These are phyloP conservation scores for Talaromyces sp. DNA, from an alignment of 2,329 filamentous ascomycete species.

Conservation along the genomic window DNA sequence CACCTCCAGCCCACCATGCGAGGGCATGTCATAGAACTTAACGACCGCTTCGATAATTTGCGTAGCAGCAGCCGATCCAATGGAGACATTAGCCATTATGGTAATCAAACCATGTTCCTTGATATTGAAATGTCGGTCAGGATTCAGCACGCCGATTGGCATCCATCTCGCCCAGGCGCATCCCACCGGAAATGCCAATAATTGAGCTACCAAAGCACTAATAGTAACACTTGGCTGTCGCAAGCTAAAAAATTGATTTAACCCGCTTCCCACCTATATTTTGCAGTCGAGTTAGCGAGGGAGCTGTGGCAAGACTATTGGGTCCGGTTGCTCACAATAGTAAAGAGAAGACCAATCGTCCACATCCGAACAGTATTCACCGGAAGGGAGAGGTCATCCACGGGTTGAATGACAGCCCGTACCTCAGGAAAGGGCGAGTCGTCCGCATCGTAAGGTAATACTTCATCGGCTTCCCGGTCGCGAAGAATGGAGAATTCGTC, in stretches of 20 bases:
- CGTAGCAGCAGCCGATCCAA: constrained; percentile 46
- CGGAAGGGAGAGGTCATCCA: constrained; percentile 35
- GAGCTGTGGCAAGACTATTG: no score
- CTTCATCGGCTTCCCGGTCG: constrained; percentile 35
- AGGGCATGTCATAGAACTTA: constrained; percentile 60
- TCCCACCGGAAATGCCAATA: constrained; percentile 50
- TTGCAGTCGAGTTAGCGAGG: neutral
- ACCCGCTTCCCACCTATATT: constrained; percentile 37
- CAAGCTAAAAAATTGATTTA: constrained; percentile 45
- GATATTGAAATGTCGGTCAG: constrained; percentile 43
- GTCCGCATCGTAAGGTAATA: constrained; percentile 39
- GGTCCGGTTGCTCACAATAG: constrained; percentile 32
- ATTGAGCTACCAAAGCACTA: constrained; percentile 43
- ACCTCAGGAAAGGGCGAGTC: constrained; percentile 45
- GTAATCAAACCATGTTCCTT: constrained; percentile 49
- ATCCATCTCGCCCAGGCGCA: constrained; percentile 42
- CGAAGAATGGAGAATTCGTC: constrained; percentile 29
- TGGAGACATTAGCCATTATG: constrained; percentile 52
- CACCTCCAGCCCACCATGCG: constrained; percentile 63
- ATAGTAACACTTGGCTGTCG: constrained; percentile 45
- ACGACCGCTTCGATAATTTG: constrained; percentile 43
- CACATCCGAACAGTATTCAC: constrained; percentile 42
- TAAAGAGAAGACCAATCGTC: constrained; percentile 42
- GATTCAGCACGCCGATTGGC: constrained; percentile 47
- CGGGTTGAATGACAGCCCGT: constrained; percentile 39